Evolutionary conservation across 139 green algal genomes (phyloP).

Genomic region (Eudorina sp.): DNA sequence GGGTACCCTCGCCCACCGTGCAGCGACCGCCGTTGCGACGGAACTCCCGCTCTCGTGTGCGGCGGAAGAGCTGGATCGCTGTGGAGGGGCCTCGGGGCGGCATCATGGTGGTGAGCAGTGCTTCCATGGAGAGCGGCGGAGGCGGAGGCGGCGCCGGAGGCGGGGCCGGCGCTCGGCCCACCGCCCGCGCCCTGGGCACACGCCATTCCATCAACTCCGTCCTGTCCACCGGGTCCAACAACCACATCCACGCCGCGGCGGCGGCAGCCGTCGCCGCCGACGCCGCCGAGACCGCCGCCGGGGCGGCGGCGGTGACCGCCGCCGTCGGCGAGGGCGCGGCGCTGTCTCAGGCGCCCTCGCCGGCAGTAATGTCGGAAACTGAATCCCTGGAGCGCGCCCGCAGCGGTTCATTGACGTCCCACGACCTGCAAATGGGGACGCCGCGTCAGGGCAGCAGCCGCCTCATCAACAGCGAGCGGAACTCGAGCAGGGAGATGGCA

Average conservation of each 20-base stretch:
- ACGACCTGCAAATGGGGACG: not conserved
- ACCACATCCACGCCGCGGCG: not conserved
- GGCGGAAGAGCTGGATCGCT: constrained; percentile 42
- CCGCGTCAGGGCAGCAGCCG: not conserved
- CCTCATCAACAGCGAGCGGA: no score
- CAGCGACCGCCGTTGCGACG: not conserved
- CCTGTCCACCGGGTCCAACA: not conserved
- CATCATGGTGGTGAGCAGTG: constrained; percentile 44
- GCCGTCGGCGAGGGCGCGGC: not conserved
- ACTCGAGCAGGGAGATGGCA: no score
- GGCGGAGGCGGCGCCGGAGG: not conserved
- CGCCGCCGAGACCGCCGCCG: not conserved
- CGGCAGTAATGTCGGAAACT: not conserved
- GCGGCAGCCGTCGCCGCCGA: not conserved
- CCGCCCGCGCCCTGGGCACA: not conserved
- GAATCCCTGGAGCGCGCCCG: no score
- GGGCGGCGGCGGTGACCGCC: not conserved
- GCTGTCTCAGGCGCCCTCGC: not conserved
- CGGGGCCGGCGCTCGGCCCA: no score
- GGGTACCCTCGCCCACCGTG: not conserved
- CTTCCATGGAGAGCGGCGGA: not conserved
- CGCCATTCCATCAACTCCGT: not conserved
- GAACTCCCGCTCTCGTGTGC: not conserved
- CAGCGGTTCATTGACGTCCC: no score
- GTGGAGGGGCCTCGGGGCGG: constrained; percentile 30